Base-by-base conservation (phyloP, 306 rosid species). In the Acacia melanoxylon region DNA sequence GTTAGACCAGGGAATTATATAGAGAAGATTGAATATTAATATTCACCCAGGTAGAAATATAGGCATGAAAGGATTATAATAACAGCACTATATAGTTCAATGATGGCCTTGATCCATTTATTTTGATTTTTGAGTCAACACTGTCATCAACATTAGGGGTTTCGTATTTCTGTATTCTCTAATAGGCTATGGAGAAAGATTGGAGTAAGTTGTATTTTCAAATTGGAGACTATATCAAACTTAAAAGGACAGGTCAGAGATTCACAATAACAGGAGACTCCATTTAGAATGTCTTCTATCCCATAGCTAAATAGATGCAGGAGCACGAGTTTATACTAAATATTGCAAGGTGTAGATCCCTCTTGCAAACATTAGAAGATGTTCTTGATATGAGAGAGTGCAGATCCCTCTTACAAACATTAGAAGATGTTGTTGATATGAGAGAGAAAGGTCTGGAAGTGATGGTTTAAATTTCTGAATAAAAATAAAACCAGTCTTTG, bases 21-120 rank as follows among this genome's bases (percentile, higher is more conserved):
- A 20, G 78, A 76, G 51, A 19, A 44, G 22, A 52, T 10, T 69
- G 76, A 42, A 19, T 73, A 22, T 78, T 68, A 54, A 76, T 67
- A 44, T 41, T 76, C 41, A 15, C 71, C 56, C 13, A 24, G 25
- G 9, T 31, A 1, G 12, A 59, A 76, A 16, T 63, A 61, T 61
- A 24, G 12, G 59, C 29, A 25, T 5, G 45, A 44, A 29, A 42
- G 59, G 70, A 25, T 45, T 46, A 20, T 27, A 72, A 17, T 25
- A 29, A 19, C 10, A 16, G 29, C 44, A 63, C 79, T 58, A 22
- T 58, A 22, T 40, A 40, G 37, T 58, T 40, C 16, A n/a, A 10
- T 75, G 24, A 58, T 75, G 24, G 37, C 25, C 6, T 74, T 54
- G n/a, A 52, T 41, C 42, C 29, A 19, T 75, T 6, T n/a, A 22